phyloP scores from a whole-genome alignment of 2,329 filamentous ascomycete species.

The Ceratocystis papillata region DNA sequence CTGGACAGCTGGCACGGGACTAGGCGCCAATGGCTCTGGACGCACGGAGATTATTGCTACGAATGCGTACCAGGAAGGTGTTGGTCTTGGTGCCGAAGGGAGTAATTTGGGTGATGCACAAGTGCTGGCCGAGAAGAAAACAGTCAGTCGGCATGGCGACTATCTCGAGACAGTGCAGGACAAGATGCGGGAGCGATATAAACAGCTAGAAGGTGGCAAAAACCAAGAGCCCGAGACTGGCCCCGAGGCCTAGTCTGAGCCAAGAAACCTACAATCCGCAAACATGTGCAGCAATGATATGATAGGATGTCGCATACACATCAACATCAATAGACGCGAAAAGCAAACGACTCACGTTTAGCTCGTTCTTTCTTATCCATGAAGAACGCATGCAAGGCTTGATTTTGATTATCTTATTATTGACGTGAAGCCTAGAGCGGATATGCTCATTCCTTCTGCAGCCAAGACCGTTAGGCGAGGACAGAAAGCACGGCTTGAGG shows the following conservation, averaged over 20 bases:
- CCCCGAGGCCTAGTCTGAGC: not conserved
- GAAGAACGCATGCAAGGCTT: not conserved
- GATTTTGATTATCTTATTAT: not conserved
- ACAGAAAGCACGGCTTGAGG: not conserved
- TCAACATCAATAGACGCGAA: not conserved
- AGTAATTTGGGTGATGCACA: slow-evolving; percentile 59
- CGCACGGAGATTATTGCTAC: slow-evolving; percentile 54
- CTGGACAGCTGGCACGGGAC: slow-evolving; percentile 53
- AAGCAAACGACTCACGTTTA: no score
- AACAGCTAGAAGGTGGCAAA: slow-evolving; percentile 35
- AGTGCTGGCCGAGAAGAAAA: slow-evolving; percentile 51
- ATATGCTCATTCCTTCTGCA: not conserved
- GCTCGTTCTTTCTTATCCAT: no score
- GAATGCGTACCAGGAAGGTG: slow-evolving; percentile 55
- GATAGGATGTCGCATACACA: not conserved
- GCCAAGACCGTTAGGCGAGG: not conserved
- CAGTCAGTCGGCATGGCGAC: slow-evolving; percentile 47
- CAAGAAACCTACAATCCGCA: not conserved
- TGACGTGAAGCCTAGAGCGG: not conserved
- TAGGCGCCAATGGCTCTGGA: slow-evolving; percentile 53
- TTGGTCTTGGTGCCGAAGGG: slow-evolving; percentile 58
- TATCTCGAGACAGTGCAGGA: slow-evolving; percentile 57
- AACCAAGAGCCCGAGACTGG: not conserved
- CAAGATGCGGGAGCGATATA: slow-evolving; percentile 55
- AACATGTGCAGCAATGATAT: not conserved